Base-by-base conservation (phyloP, 495 filamentous ascomycete species). In the Patellaria atrata region DNA sequence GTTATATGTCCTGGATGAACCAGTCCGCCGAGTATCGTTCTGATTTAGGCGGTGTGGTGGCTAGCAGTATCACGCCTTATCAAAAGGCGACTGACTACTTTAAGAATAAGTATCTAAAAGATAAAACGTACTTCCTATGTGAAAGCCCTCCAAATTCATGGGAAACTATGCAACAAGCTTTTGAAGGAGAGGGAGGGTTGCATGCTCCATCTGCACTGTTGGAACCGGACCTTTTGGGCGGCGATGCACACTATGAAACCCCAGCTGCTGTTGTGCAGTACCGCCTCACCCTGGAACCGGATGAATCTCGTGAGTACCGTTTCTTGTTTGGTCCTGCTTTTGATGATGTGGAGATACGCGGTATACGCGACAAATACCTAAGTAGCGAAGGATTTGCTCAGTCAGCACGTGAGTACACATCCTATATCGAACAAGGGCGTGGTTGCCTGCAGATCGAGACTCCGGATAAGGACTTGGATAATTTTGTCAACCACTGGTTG, bases 1-100 rank as follows among this genome's bases (percentile, higher is more conserved):
- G 67, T 18, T 69, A 69, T 54, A 68, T 68, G 63, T 70, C 67
- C 22, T 71, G 67, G 67, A 71, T 71, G 66, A 70, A 68, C 52
- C 67, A 71, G 44, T 62, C 61, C 20, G 67, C 61, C 29, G 62
- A 67, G 37, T 70, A 60, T 54, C 52, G 59, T 22, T 8, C 43
- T 12, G 58, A 68, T 14, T 50, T 71, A 11, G 51, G 57, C 19
- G 67, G 61, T 23, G 43, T 71, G 7, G 53, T 71, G 19, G 61
- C 53, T 28, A 67, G 51, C 53, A 59, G 60, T 36, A 56, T 67
- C 33, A 70, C 66, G 7, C 67, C 65, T 3, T 71, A 71, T 50
- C 67, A 71, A 36, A 69, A 67, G 45, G 63, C 64, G 5, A 43
- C 54, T 34, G 67, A 71, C 29, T 70, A 66, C 47, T 67, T 64